Evolutionary conservation across 495 filamentous ascomycete genomes (phyloP), one percentile per base, ranked within the genome.

Genomic region (Podospora pseudoanserina): DNA sequence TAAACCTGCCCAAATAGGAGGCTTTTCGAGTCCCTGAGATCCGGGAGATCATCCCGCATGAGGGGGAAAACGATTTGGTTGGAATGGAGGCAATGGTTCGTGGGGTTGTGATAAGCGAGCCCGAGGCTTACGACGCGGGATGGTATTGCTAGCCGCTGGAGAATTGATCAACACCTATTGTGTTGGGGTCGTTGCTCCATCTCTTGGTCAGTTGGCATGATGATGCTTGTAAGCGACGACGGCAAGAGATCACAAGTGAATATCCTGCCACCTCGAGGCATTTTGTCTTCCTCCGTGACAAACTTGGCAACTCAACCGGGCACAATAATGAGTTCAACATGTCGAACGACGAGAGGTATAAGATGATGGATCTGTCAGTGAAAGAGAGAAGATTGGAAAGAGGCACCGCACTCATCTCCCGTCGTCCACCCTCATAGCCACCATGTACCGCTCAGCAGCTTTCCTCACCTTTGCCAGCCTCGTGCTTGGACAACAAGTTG

Each of bases 401-500:
- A 49, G 15, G 9, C 39, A 49, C 39, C 39, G 5, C 39, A 49
- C 15, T 49, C 55, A 20, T 18, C 55, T 2, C n/a, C 55, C 13
- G 4, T 20, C n/a, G 3, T 9, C 18, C 7, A 58, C 13, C 55
- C n/a, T 39, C 55, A 26, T 27, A 61, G 55, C 58, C 54, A 73
- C 20, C 69, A 75, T 75, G 73, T 75, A 76, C 53, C 39, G 19
- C 49, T 19, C 78, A 58, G 65, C 74, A 39, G 65, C 74, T 23
- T 67, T 79, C 67, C 73, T 73, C 60, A 28, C 19, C 61, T 76
- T 82, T 34, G 76, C 76, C 70, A 72, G 73, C 63, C 70, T 76
- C 57, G 78, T 75, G 68, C 71, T 76, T 11, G 79, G 73, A 65
- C 87, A 89, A 77, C 81, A 87, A 73, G 75, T 82, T 65, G 85